Evolutionary conservation across 345 rosid species (phyloP).

Genomic region (Ceriops zippeliana): DNA sequence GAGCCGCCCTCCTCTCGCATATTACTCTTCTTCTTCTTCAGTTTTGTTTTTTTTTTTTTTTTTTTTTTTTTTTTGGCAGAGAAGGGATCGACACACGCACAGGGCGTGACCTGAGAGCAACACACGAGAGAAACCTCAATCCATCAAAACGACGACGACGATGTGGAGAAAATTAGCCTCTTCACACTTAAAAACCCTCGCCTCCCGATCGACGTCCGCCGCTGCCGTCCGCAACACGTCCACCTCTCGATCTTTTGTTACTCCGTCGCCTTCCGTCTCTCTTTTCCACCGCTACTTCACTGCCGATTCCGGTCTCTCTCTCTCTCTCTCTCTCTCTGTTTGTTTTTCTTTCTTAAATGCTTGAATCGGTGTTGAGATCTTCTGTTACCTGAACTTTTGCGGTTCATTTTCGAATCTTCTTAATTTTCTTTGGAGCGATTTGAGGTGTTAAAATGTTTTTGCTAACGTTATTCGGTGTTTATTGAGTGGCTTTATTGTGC

Average conservation of each 20-base stretch:
- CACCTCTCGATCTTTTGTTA: slow-evolving; percentile 30
- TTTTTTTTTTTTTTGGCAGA: too few relatives aligned
- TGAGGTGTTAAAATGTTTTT: too few relatives aligned
- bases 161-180: slow-evolving; percentile 79
- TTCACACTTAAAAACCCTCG: slow-evolving; percentile 75
- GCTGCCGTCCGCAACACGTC: slow-evolving; percentile 16
- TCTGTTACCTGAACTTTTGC: not conserved
- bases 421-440: too few relatives aligned
- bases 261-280: slow-evolving; percentile 31
- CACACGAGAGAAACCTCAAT: not conserved
- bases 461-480: too few relatives aligned
- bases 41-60: too few relatives aligned
- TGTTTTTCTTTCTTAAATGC: not conserved
- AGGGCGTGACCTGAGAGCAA: slow-evolving; percentile 46
- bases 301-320: slow-evolving; percentile 42
- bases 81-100: too few relatives aligned
- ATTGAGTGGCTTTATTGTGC: too few relatives aligned
- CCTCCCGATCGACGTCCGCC: slow-evolving; percentile 7
- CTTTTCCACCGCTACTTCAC: slow-evolving; percentile 42
- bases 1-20: too few relatives aligned
- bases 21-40: too few relatives aligned
- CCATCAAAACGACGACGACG: slow-evolving; percentile 38
- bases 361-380: not conserved
- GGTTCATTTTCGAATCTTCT: too few relatives aligned
- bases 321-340: not conserved